Evolutionary conservation across 2,329 filamentous ascomycete species (phyloP).

Genomic region (Microsporum canis): DNA sequence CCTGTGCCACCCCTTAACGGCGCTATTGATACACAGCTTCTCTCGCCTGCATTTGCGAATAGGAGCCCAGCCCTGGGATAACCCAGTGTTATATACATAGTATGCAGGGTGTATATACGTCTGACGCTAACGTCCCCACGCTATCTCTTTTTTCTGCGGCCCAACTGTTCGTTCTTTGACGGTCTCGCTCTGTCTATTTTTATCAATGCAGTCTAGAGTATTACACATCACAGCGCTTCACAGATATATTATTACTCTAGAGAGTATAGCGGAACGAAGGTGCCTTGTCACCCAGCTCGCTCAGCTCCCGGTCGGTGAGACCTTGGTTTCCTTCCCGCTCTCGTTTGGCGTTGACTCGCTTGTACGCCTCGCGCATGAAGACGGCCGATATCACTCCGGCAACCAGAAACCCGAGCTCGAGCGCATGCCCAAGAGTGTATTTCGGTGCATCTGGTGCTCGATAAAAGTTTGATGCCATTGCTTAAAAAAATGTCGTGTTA

Average conservation of each 20-base stretch:
- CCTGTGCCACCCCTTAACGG: neutral
- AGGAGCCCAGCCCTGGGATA: neutral
- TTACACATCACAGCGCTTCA: neutral
- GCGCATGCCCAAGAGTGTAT: conserved; percentile 41
- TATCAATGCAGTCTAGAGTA: neutral
- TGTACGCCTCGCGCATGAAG: conserved; percentile 42
- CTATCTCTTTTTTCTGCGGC: neutral
- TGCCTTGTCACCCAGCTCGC: conserved; percentile 49
- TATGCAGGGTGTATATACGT: neutral
- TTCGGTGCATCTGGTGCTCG: conserved; percentile 40
- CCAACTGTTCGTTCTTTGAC: neutral
- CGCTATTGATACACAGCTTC: conserved; percentile 1
- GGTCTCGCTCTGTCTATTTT: neutral
- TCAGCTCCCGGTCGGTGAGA: conserved; percentile 44
- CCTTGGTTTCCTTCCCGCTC: conserved; percentile 34
- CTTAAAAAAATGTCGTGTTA: conserved; percentile 22
- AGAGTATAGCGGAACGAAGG: conserved; percentile 53
- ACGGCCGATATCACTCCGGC: conserved; percentile 37
- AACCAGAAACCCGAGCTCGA: conserved; percentile 41
- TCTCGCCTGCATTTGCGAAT: neutral
- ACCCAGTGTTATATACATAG: too few species aligned
- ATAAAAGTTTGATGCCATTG: conserved; percentile 64
- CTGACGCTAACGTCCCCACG: neutral
- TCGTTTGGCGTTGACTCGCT: conserved; percentile 48
- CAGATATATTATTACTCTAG: conserved; percentile 15